Conservation (phyloP, 306 rosid species). For the Abrus precatorius region DNA sequence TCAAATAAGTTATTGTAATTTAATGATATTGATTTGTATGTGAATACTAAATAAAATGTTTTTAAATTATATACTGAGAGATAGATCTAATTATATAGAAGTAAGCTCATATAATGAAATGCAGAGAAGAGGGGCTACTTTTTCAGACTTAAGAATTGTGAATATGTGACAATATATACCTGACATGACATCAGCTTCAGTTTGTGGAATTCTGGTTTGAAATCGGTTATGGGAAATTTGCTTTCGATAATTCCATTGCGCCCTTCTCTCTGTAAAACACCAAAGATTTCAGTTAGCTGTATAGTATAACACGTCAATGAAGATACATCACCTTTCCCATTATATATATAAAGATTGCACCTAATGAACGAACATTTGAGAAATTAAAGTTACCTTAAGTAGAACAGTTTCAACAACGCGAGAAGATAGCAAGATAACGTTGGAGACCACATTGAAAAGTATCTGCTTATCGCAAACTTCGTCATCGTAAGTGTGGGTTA, state of each 20-base stretch:
- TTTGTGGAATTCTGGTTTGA: conserved; percentile 17
- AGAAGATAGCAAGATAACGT: conserved; percentile 19
- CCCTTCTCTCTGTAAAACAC: neutral
- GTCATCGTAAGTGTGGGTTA: conserved; percentile 36
- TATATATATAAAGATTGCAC: neutral
- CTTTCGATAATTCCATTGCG: neutral
- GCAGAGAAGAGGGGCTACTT: neutral
- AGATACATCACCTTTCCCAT: neutral
- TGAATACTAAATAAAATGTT: neutral
- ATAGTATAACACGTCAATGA: neutral
- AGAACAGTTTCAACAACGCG: conserved; percentile 6
- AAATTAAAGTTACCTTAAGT: conserved; percentile 26
- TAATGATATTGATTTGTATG: neutral
- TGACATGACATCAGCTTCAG: conserved; percentile 28
- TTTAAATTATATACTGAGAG: no score
- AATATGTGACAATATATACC: conserved; percentile 22
- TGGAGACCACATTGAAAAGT: conserved; percentile 24
- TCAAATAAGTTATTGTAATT: neutral
- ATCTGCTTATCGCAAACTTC: neutral
- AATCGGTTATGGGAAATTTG: neutral
- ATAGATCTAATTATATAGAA: neutral
- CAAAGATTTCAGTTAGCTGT: neutral
- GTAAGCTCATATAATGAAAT: no score
- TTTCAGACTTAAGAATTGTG: neutral
- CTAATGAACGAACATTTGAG: neutral